phyloP scores from a whole-genome alignment of 129 eudicot species.

The Logfia minima region DNA sequence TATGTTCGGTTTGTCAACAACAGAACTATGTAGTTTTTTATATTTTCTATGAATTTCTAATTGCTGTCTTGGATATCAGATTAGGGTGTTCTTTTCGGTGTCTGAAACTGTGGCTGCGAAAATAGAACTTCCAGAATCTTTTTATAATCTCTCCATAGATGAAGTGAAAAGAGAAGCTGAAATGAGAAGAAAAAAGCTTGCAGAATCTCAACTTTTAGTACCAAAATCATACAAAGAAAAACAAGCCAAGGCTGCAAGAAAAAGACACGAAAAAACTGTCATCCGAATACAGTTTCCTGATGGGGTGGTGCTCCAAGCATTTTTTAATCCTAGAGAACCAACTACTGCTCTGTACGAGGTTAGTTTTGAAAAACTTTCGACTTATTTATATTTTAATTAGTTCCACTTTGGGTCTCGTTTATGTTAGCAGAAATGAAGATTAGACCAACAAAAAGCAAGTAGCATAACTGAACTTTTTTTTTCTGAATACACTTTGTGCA shows the following conservation, averaged over 20 bases:
- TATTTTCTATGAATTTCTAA: background rate
- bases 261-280: slow-evolving; percentile 60
- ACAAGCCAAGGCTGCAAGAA: slow-evolving; percentile 84
- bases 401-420: background rate
- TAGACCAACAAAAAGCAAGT: background rate
- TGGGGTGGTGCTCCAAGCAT: slow-evolving; percentile 91
- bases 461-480: background rate
- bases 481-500: background rate
- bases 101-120: slow-evolving; percentile 88
- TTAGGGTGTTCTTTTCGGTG: slow-evolving; percentile 80
- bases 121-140: slow-evolving; percentile 86
- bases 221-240: slow-evolving; percentile 88
- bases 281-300: slow-evolving; percentile 90
- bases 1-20: background rate
- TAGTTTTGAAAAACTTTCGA: slow-evolving; percentile 5
- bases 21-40: background rate
- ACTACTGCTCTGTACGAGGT: slow-evolving; percentile 88
- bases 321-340: slow-evolving; percentile 71
- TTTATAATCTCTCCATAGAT: slow-evolving; percentile 66
- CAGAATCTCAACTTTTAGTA: slow-evolving; percentile 77
- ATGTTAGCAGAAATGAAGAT: background rate
- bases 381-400: background rate
- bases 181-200: slow-evolving; percentile 66
- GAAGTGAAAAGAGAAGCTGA: slow-evolving; percentile 88
- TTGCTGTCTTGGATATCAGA: slow-evolving; percentile 38